Evolutionary conservation across 2,329 filamentous ascomycete genomes (phyloP).

Genomic region (Fusarium sambucinum): DNA sequence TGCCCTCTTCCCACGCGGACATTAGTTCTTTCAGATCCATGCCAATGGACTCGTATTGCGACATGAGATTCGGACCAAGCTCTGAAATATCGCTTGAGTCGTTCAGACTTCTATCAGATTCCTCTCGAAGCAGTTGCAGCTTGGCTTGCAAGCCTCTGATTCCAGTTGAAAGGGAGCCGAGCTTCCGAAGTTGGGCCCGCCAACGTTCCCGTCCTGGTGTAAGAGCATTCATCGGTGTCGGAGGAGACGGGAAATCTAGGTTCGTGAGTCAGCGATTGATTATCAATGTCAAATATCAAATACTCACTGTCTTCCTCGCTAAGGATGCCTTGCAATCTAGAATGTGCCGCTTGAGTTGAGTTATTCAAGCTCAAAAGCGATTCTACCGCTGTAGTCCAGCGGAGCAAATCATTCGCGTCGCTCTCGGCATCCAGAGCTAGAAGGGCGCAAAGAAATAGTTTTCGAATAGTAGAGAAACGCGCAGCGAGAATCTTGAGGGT

Average conservation of each 20-base stretch:
- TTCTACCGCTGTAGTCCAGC: constrained; percentile 83
- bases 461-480: constrained; percentile 82
- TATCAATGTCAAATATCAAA: background rate
- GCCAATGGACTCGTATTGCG: constrained; percentile 95
- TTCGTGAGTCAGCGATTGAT: constrained; percentile 24
- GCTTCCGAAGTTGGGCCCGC: constrained; percentile 86
- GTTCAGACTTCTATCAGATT: constrained; percentile 84
- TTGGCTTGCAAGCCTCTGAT: constrained; percentile 95
- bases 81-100: constrained; percentile 79
- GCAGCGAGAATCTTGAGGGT: constrained; percentile 85
- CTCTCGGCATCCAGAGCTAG: constrained; percentile 87
- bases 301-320: constrained; percentile 82
- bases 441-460: constrained; percentile 88
- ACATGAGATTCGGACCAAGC: constrained; percentile 81
- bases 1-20: constrained; percentile 89
- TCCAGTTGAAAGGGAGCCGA: constrained; percentile 88
- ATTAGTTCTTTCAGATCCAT: constrained; percentile 84
- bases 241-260: constrained; percentile 64
- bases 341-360: constrained; percentile 71
- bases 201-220: constrained; percentile 85
- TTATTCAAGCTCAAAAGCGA: constrained; percentile 75
- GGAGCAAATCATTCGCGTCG: constrained; percentile 78
- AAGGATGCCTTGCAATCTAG: constrained; percentile 76
- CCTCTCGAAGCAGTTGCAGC: constrained; percentile 89
- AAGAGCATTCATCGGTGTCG: constrained; percentile 69